These are phyloP conservation scores for Chlorokybus atmophyticus DNA, from an alignment of 139 green algal species.

Conservation along the genomic window DNA sequence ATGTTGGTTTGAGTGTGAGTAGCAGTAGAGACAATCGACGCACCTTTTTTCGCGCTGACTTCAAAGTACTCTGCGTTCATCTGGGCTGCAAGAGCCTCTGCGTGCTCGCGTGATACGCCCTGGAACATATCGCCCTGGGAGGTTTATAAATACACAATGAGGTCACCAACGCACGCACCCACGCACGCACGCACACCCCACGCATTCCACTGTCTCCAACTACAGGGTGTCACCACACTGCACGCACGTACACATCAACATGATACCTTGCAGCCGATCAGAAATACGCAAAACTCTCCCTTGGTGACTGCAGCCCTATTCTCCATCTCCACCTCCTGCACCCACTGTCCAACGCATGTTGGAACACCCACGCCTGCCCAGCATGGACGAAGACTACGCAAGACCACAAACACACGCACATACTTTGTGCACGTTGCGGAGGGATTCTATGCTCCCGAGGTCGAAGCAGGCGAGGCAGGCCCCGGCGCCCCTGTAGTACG, in stretches of 20 bases:
- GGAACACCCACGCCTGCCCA: not conserved
- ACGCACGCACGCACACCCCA: not conserved
- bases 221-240: too few relatives aligned
- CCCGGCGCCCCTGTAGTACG: constrained; percentile 48
- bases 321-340: constrained; percentile 7
- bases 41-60: constrained; percentile 15
- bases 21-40: constrained; percentile 6
- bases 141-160: too few relatives aligned
- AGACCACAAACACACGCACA: not conserved
- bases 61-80: constrained; percentile 21
- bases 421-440: not conserved
- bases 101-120: constrained; percentile 5
- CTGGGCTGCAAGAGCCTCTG: constrained; percentile 3
- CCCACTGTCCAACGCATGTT: constrained; percentile 1
- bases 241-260: not conserved
- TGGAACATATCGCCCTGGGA: constrained; percentile 21
- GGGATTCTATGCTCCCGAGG: not conserved
- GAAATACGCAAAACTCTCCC: constrained; percentile 3
- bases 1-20: not conserved
- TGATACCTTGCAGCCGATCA: constrained; percentile 18
- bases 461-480: constrained; percentile 53
- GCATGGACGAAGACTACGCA: not conserved
- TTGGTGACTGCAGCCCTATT: constrained; percentile 5
- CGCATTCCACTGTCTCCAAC: too few relatives aligned
- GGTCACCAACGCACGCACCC: not conserved